A percentile compares a stretch with the other conserved stretches of the same genome.
phyloP scores from a whole-genome alignment of 2,329 filamentous ascomycete genomes.

The Elsinoe fawcettii region DNA sequence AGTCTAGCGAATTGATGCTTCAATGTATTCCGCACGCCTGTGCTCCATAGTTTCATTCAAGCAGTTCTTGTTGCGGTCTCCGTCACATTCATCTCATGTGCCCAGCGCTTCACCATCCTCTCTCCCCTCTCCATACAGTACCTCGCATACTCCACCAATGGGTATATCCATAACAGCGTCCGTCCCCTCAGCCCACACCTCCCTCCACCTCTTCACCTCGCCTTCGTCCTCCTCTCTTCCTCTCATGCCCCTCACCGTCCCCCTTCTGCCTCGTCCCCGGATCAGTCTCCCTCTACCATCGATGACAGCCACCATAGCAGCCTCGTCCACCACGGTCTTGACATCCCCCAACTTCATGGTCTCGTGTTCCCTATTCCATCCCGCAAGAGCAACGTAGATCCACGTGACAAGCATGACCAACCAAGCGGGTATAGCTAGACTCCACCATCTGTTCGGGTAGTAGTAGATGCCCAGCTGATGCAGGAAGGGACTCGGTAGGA shows the following conservation, averaged over 20 bases:
- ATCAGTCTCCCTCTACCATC: constrained; percentile 57
- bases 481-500: constrained; percentile 82
- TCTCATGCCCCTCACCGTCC: constrained; percentile 23
- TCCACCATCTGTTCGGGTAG: constrained; percentile 98
- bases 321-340: constrained; percentile 87
- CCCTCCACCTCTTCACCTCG: constrained; percentile 60
- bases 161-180: constrained; percentile 98
- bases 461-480: constrained; percentile 92
- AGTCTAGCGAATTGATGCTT: too few relatives aligned
- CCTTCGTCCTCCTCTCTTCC: constrained; percentile 35
- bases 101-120: constrained; percentile 21
- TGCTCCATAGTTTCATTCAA: too few relatives aligned
- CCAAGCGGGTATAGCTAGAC: constrained; percentile 82
- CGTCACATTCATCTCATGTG: background rate
- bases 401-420: constrained; percentile 82
- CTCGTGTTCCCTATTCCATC: constrained; percentile 82
- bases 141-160: constrained; percentile 87
- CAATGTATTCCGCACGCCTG: too few relatives aligned
- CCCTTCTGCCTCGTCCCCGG: constrained; percentile 31
- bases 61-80: background rate
- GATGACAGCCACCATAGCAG: constrained; percentile 74
- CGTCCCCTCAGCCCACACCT: constrained; percentile 83
- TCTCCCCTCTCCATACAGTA: constrained; percentile 67
- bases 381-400: constrained; percentile 86
- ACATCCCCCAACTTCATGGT: constrained; percentile 72